Conservation (phyloP, 768 basidiomycete genomes). For the Boletus rubroflammeus region DNA sequence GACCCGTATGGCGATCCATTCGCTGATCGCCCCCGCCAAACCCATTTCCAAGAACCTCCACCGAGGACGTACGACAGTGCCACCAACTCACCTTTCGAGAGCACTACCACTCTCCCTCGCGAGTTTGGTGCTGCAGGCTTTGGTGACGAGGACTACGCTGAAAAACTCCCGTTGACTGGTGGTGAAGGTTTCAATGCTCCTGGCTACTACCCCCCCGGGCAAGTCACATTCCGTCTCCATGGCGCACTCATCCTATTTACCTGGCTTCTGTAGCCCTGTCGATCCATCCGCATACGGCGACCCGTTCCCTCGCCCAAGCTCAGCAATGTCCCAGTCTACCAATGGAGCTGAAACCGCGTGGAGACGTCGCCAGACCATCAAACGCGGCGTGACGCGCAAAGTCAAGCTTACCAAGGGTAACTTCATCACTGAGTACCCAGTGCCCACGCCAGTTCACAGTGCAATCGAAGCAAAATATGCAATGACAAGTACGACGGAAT, state of each 20-base stretch:
- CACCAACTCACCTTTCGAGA: slow-evolving; percentile 50
- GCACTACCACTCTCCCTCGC: slow-evolving; percentile 51
- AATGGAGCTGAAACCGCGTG: slow-evolving; percentile 59
- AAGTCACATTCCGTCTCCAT: slow-evolving; percentile 27
- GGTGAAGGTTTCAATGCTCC: slow-evolving; percentile 54
- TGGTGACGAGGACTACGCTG: slow-evolving; percentile 67
- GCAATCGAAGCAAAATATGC: slow-evolving; percentile 81
- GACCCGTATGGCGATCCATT: slow-evolving; percentile 62
- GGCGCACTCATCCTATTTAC: neutral
- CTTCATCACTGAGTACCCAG: slow-evolving; percentile 86
- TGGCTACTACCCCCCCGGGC: slow-evolving; percentile 72
- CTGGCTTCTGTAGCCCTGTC: slow-evolving; percentile 34
- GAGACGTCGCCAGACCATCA: slow-evolving; percentile 83
- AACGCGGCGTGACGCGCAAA: slow-evolving; percentile 89
- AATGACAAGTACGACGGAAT: slow-evolving; percentile 76
- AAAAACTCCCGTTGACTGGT: slow-evolving; percentile 72
- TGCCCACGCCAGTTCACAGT: slow-evolving; percentile 78
- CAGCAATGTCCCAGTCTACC: slow-evolving; percentile 50
- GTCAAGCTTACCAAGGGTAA: slow-evolving; percentile 93
- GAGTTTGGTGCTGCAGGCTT: slow-evolving; percentile 46
- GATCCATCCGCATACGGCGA: slow-evolving; percentile 66
- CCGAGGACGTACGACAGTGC: slow-evolving; percentile 40
- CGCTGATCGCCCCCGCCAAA: slow-evolving; percentile 59
- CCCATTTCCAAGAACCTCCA: slow-evolving; percentile 58
- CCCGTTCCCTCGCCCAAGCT: slow-evolving; percentile 55